These are phyloP conservation scores for Mortierella sp. DNA, from an alignment of 371 early-diverging fungal species.

Conservation along the genomic window DNA sequence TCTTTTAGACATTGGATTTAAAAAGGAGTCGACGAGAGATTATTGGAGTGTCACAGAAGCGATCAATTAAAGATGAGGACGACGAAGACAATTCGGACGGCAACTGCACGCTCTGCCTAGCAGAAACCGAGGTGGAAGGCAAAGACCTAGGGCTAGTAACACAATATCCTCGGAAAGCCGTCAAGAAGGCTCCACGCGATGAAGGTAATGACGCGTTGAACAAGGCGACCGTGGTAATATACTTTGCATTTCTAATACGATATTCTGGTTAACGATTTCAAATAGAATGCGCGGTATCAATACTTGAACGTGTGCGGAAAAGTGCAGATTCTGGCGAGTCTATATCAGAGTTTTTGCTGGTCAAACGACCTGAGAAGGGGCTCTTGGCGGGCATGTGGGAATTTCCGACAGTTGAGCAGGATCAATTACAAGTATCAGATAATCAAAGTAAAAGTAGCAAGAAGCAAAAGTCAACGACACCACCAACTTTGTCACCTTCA, in stretches of 20 bases:
- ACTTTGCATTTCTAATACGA: not conserved
- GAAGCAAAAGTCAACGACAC: not conserved
- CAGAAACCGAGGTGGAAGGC: conserved; percentile 23
- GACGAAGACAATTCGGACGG: conserved; percentile 2
- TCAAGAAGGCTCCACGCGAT: conserved; percentile 72
- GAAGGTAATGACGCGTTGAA: conserved; percentile 64
- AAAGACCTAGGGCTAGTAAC: conserved; percentile 51
- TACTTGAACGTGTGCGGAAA: conserved; percentile 60
- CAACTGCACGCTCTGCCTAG: conserved; percentile 39
- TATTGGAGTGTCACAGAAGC: conserved; percentile 15
- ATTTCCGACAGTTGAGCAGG: conserved; percentile 73
- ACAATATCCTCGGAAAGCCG: conserved; percentile 74
- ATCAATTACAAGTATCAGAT: conserved; percentile 23
- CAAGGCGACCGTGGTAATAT: no score
- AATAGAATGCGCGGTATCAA: conserved; percentile 72
- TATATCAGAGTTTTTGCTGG: conserved; percentile 64
- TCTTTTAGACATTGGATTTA: conserved; percentile 25
- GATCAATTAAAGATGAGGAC: conserved; percentile 2
- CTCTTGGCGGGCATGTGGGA: conserved; percentile 88
- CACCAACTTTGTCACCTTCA: conserved; percentile 20
- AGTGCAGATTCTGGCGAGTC: conserved; percentile 9
- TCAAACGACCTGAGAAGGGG: conserved; percentile 71
- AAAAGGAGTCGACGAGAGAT: conserved; percentile 47
- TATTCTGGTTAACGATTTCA: no score
- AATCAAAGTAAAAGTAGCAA: not conserved